These are phyloP conservation scores for Phytophthora palmivora DNA, from an alignment of 352 stramenopile species.

Conservation along the genomic window DNA sequence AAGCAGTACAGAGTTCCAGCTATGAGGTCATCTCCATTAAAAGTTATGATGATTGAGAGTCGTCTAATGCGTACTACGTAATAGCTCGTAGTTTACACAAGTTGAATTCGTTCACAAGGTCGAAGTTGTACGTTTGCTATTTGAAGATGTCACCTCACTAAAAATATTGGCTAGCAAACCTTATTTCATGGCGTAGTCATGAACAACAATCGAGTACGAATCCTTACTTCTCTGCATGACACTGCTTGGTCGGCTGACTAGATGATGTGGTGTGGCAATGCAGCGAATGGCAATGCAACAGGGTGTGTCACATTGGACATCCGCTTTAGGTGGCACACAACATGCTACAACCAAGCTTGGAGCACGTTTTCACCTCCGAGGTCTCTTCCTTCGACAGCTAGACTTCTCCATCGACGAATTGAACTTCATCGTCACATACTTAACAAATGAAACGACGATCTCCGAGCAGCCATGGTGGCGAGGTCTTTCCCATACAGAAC, in stretches of 20 bases:
- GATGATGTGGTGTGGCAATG: background rate
- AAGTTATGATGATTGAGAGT: background rate
- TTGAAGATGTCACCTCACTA: background rate
- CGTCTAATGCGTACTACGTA: background rate
- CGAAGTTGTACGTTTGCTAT: too few species aligned
- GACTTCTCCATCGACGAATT: conserved; percentile 53
- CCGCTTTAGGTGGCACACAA: conserved; percentile 23
- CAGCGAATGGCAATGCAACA: conserved; percentile 38
- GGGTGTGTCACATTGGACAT: conserved; percentile 37
- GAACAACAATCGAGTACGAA: conserved; percentile 33
- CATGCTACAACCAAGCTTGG: conserved; percentile 52
- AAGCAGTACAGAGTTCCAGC: background rate
- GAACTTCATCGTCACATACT: conserved; percentile 55
- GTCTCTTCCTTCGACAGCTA: conserved; percentile 47
- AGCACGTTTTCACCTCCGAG: conserved; percentile 49
- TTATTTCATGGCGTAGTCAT: conserved; percentile 8
- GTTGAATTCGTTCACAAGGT: too few species aligned
- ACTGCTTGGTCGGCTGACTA: background rate
- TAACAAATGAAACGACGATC: conserved; percentile 49
- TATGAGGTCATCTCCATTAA: background rate
- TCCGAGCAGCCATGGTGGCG: conserved; percentile 49
- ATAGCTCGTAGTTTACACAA: background rate
- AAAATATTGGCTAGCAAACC: background rate
- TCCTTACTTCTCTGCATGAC: background rate
- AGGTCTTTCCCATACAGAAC: conserved; percentile 41